phyloP scores from a whole-genome alignment of 305 asterid genomes.

The Rubia peregrina region DNA sequence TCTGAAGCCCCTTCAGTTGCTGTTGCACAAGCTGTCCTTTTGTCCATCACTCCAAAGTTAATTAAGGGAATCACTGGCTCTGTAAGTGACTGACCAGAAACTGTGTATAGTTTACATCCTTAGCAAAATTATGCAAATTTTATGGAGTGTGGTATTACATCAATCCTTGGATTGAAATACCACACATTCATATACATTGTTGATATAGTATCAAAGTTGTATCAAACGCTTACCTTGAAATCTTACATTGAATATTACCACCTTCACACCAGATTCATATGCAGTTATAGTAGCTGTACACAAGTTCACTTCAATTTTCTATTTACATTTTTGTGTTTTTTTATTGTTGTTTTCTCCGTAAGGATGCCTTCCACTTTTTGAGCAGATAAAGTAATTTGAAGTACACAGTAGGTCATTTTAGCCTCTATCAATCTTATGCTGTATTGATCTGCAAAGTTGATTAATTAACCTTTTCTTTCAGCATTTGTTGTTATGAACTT shows the following conservation, averaged over 20 bases:
- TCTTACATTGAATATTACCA: not conserved
- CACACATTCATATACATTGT: not conserved
- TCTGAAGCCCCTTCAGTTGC: slow-evolving; percentile 84
- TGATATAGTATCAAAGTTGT: not conserved
- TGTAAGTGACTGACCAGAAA: slow-evolving; percentile 27
- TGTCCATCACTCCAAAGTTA: slow-evolving; percentile 79
- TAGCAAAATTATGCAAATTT: not conserved
- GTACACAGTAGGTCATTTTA: not conserved
- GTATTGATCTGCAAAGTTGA: not conserved
- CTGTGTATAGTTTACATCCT: not conserved
- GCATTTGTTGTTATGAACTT: not conserved
- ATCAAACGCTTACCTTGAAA: not conserved
- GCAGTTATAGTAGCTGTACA: not conserved
- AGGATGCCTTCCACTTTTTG: not conserved
- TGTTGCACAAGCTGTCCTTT: slow-evolving; percentile 69
- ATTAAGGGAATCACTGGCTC: slow-evolving; percentile 62
- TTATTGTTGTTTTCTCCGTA: not conserved
- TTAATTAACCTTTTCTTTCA: not conserved
- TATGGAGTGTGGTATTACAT: not conserved
- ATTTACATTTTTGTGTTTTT: not conserved
- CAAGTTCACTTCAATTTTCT: not conserved
- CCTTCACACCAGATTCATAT: not conserved
- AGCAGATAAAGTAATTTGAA: not conserved
- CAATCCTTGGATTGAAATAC: not conserved
- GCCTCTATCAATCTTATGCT: not conserved